Evolutionary conservation across 2,329 filamentous ascomycete species (phyloP), one percentile per base, ranked within the genome.

Genomic region (Aulographum hederae): DNA sequence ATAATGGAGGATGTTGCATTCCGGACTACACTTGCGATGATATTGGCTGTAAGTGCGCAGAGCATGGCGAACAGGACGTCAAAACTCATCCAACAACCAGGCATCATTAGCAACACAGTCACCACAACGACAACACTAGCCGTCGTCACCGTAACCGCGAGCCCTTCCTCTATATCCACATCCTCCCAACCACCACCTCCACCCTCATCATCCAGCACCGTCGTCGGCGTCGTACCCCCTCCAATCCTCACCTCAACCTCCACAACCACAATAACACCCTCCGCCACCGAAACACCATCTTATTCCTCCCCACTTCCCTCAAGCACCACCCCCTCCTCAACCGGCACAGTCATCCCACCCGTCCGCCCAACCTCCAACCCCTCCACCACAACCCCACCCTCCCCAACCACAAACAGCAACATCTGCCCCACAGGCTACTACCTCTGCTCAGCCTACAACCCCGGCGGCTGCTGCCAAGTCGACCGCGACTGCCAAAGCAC

Each of bases 351-450:
- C 13, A 46, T 43, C 6, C 53, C 56, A 4, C 57, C 56, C 2
- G 46, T 57, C 6, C 49, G 58, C 2, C 57, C 58, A 2, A 61
- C 57, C 2, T 54, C 51, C 37, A 38, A 32, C 18, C 53, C 56
- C 3, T 48, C 49, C 3, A 52, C 54, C n/a, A 42, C 43, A 4
- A 46, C 42, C 19, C 45, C 37, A 8, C 32, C 40, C 32, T 37
- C 37, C 13, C 41, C 50, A 28, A 34, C 45, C 26, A 38, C 43
- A 30, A 27, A 27, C 19, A 46, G 41, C 20, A 44, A 50, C 6
- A 46, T 65, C 43, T 95, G 86, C 43, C 86, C 86, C 0, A 85
- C 76, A 0, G 85, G 85, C 2, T 95, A 85, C 60, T 95, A 95
- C 52, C 76, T 81, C 31, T 95, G 86, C 53, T 69, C 75, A 2